Conservation (phyloP, 495 filamentous ascomycete genomes). For the Penicillium lagena region DNA sequence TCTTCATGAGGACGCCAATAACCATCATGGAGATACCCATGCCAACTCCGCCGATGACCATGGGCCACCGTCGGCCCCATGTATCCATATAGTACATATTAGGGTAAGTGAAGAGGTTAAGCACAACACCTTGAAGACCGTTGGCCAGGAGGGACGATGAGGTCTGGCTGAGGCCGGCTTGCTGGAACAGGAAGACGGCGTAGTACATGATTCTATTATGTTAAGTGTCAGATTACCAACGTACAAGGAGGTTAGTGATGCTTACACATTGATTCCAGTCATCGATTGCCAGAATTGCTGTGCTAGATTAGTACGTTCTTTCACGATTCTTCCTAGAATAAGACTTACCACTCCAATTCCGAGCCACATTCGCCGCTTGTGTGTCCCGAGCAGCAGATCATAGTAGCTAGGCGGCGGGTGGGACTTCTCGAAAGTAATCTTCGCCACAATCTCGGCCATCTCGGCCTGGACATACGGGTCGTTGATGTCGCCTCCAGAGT, state of each 20-base stretch:
- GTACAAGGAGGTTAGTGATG: not conserved
- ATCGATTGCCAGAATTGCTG: constrained; percentile 27
- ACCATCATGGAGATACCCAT: constrained; percentile 24
- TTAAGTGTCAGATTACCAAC: too few relatives aligned
- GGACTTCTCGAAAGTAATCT: constrained; percentile 15
- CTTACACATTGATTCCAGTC: constrained; percentile 22
- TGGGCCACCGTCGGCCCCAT: constrained; percentile 17
- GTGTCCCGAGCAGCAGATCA: constrained; percentile 14
- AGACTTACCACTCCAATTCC: constrained; percentile 22
- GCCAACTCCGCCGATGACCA: constrained; percentile 17
- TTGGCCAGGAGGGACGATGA: constrained; percentile 18
- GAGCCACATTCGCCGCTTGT: constrained; percentile 21
- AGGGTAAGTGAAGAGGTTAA: constrained; percentile 18
- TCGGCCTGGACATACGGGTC: constrained; percentile 12
- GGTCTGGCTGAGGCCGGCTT: constrained; percentile 14
- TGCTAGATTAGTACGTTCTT: not conserved
- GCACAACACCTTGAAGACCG: constrained; percentile 17
- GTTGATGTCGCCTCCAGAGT: constrained; percentile 21
- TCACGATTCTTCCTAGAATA: not conserved
- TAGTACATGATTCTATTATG: constrained; percentile 23
- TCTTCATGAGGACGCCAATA: constrained; percentile 21
- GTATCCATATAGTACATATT: constrained; percentile 21
- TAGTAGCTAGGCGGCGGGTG: constrained; percentile 16
- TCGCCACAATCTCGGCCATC: constrained; percentile 11
- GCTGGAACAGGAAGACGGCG: constrained; percentile 19